Evolutionary conservation across 2,329 filamentous ascomycete genomes (phyloP), one percentile per base, ranked within the genome.

Genomic region (Myrmaecium sp.): DNA sequence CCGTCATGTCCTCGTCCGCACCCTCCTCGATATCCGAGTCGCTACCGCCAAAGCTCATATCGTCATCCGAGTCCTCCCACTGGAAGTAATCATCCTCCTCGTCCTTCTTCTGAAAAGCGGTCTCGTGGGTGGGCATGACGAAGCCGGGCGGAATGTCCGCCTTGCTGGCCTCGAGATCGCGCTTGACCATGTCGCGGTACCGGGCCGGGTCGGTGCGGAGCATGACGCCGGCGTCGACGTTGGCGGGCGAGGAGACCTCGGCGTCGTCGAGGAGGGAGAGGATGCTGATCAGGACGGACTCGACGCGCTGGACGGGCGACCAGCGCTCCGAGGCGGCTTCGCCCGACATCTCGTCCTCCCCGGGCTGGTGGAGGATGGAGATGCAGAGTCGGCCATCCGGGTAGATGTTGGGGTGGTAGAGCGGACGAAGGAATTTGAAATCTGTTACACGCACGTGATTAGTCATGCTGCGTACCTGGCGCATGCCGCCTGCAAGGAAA

Each of bases 361-460:
- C 89, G 0, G 89, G 83, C 11, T 71, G 68, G 53, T 98, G 86
- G 7, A 98, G 71, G 43, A 98, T 98, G 23, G 84, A 94, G 49
- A 98, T 95, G 60, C 89, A 95, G 23, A 95, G 67, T 38, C 75
- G 75, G 41, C 86, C 86, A 49, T 94, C 80, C 5, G 71, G 57
- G 57, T 95, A 95, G 44, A 98, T 74, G 51, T 98, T 98, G 3
- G 86, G 86, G 51, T 98, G 86, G 56, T 72, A 82, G 35, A 95
- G 74, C 10, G 78, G 72, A 17, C 65, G 66, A 11, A 71, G 50
- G 56, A 98, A 95, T 36, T 75, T 74, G 62, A 98, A 95, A 30
- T 75, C 77, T 63, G 37, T n/a, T n/a, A n/a, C n/a, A n/a, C n/a
- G n/a, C n/a, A n/a, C n/a, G n/a, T n/a, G n/a, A n/a, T n/a, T n/a